phyloP scores from a whole-genome alignment of 2,329 filamentous ascomycete species.

The Epichloe hybrida region DNA sequence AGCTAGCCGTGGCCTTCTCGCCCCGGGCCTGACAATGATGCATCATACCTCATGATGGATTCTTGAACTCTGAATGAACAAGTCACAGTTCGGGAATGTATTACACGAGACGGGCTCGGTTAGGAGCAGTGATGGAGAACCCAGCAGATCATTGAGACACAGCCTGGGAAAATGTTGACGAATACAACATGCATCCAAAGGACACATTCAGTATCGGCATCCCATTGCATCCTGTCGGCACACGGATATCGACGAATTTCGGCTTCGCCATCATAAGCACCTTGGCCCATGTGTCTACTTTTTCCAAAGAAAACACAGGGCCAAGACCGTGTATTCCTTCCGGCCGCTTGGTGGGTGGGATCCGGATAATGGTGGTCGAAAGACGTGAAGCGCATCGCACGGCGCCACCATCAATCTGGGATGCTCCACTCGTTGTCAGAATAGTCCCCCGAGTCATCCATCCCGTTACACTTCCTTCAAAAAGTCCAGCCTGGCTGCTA shows the following conservation, averaged over 20 bases:
- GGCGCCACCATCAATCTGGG: not conserved
- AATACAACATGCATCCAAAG: not conserved
- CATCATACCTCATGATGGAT: no score
- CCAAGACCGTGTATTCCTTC: not conserved
- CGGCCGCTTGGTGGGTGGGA: constrained; percentile 3
- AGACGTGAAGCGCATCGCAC: not conserved
- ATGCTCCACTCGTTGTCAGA: not conserved
- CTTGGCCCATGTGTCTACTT: no score
- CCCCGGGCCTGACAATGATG: no score
- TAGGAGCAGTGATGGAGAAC: not conserved
- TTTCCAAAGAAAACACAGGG: not conserved
- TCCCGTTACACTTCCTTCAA: not conserved
- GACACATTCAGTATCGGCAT: no score
- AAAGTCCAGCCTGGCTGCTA: not conserved
- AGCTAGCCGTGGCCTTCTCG: no score
- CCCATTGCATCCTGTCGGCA: not conserved
- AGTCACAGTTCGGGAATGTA: not conserved
- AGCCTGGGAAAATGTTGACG: not conserved
- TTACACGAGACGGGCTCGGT: not conserved
- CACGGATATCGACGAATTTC: no score
- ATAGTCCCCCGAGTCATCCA: not conserved
- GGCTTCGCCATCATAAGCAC: not conserved
- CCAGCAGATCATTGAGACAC: not conserved
- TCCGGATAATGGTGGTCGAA: not conserved
- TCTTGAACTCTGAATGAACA: no score